These are phyloP conservation scores for Juglanconis juglandina DNA, from an alignment of 2,329 filamentous ascomycete species.

Conservation along the genomic window DNA sequence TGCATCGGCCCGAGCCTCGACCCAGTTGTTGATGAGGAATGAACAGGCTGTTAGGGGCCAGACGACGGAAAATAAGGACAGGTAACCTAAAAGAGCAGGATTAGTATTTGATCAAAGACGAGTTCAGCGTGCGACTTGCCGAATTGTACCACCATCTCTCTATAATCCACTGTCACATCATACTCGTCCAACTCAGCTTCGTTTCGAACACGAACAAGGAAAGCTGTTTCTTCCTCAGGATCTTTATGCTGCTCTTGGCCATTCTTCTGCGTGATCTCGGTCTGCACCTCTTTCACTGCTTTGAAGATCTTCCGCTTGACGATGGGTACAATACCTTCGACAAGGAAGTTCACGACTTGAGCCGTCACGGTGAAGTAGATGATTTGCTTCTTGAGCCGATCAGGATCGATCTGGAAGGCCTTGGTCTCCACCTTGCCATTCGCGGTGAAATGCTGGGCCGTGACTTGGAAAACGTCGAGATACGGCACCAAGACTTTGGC, in stretches of 20 bases:
- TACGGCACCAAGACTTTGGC: conserved; percentile 79
- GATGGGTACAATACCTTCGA: conserved; percentile 83
- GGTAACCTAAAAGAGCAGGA: conserved; percentile 58
- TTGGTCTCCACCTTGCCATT: conserved; percentile 65
- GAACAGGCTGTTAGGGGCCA: conserved; percentile 91
- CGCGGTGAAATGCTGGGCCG: conserved; percentile 71
- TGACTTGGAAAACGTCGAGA: conserved; percentile 74
- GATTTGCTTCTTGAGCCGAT: conserved; percentile 81
- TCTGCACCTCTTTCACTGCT: conserved; percentile 75
- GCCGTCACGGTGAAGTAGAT: conserved; percentile 96
- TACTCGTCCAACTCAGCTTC: conserved; percentile 82
- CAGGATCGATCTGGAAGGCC: conserved; percentile 77
- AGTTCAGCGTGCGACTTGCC: conserved; percentile 37
- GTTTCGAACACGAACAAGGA: conserved; percentile 75
- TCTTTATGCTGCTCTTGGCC: conserved; percentile 54
- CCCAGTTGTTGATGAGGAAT: conserved; percentile 93
- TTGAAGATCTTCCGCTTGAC: conserved; percentile 73
- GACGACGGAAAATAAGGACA: conserved; percentile 85
- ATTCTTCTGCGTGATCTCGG: conserved; percentile 53
- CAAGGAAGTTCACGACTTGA: conserved; percentile 80
- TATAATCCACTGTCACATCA: conserved; percentile 84
- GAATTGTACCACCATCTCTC: conserved; percentile 88
- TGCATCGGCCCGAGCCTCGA: conserved; percentile 89
- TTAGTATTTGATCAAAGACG: conserved; percentile 18
- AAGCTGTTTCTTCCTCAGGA: conserved; percentile 71